Base-by-base conservation (phyloP, 2,329 filamentous ascomycete species). In the Mariannaea elegans region DNA sequence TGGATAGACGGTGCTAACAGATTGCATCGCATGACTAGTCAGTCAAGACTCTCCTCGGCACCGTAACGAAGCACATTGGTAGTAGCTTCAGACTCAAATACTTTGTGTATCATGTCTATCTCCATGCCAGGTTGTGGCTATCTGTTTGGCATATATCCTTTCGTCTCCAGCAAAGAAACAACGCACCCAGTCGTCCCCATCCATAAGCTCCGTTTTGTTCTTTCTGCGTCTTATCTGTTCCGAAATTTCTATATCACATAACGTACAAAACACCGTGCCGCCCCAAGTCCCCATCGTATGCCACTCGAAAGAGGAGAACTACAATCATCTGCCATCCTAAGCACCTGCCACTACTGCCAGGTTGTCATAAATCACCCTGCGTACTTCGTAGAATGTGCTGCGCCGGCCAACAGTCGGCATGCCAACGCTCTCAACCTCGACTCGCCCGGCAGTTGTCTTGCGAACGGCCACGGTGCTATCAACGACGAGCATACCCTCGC, bases 351-450 rank as follows among this genome's bases (percentile, higher is more conserved):
- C 94, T 60, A 98, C 92, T 31, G 95, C 95, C 73, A 99, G 78
- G 8, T 93, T 94, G 67, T 97, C 92, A 75, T 99, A 99, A 65
- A 99, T 96, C 77, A 92, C 93, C 77, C 83, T 89, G 79, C 92
- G 92, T 9, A 98, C 94, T 51, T 91, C 91, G 72, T 93, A 92
- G 72, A 97, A 96, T 32, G 91, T 93, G 58, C 87, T 87, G 49
- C 82, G 67, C 60, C 72, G 66, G n/a, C 72, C 72, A 7, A 66
- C 68, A 1, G 67, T 70, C 21, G 74, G 75, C 64, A 78, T 51
- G 1, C 87, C 90, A 5, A 90, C 87, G 59, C 90, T 90, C 78
- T 97, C 94, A 16, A 97, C 87, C 77, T 96, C 94, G 70, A 97
- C 93, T 67, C 86, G 88, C 1, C 94, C 94, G n/a, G 90, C 90